Evolutionary conservation across 148 eudicot genomes (phyloP), one percentile per base, ranked within the genome.

Genomic region (Rhododendron vialii): DNA sequence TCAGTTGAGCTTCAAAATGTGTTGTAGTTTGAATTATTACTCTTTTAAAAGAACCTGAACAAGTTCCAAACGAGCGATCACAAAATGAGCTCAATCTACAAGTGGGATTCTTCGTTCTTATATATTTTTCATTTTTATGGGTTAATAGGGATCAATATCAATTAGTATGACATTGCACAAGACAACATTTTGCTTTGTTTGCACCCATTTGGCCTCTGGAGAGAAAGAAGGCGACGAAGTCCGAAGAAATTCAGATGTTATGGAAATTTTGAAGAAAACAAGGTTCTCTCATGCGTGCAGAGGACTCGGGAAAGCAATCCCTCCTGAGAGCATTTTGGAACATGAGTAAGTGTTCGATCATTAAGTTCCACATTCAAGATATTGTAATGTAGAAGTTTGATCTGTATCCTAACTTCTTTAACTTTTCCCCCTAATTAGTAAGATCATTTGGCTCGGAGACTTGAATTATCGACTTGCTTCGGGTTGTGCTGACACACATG

Each of bases 141-240:
- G 10, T 4, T 83, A 48, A 17, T 74, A 94, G 96, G 96, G 96
- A 18, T 93, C 96, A 2, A 82, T 93, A 85, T 94, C 96, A 5
- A 91, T 94, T 55, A 94, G 96, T 77, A 93, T 94, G 95, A 90
- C 89, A 83, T n/a, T 94, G 81, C 89, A 92, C 48, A 78, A 81
- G 20, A 91, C 90, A 14, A 89, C 91, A 11, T 89, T 94, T 79
- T 94, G 96, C 84, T 94, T 94, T 24, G 92, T 94, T 3, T 94
- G 96, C 85, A 92, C 94, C n/a, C 96, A 94, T 90, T 86, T 94
- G 82, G 90, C 96, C 43, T 94, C 96, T 0, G 96, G 96, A 47
- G 94, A 94, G 67, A 94, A 90, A 87, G 93, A 92, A 53, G 90
- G 94, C 15, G 93, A 93, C 11, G 92, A 92, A 78, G 50, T 87